These are phyloP conservation scores for Filosporella fistucella DNA, from an alignment of 495 filamentous ascomycete genomes.

Conservation along the genomic window DNA sequence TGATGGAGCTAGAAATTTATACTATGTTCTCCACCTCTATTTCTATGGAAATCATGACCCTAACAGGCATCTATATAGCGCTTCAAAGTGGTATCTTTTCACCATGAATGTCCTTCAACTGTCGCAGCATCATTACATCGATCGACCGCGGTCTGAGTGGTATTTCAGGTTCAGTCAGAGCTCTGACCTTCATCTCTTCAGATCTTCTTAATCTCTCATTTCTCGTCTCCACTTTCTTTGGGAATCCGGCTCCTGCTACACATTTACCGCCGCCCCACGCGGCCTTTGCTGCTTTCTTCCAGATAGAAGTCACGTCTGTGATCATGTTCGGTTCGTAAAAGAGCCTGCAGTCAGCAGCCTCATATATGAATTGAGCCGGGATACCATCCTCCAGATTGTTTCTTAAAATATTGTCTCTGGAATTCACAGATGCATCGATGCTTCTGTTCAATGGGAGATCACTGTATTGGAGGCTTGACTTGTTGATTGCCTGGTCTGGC, in stretches of 20 bases:
- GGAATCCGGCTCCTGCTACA: constrained; percentile 13
- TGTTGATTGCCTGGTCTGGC: constrained; percentile 2
- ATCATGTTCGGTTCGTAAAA: constrained; percentile 16
- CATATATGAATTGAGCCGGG: constrained; percentile 16
- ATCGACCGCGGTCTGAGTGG: no score
- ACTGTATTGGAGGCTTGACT: constrained; percentile 1
- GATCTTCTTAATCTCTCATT: constrained; percentile 6
- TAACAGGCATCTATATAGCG: no score
- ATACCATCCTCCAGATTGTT: constrained; percentile 27
- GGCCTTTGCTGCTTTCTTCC: constrained; percentile 12
- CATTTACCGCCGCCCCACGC: constrained; percentile 14
- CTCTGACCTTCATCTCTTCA: constrained; percentile 8
- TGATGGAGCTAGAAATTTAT: no score
- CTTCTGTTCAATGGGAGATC: constrained; percentile 8
- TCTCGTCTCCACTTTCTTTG: background rate
- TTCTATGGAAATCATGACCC: no score
- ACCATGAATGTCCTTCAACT: no score
- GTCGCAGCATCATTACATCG: no score
- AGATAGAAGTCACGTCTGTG: constrained; percentile 5
- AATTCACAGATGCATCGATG: constrained; percentile 26
- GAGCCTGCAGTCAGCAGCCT: constrained; percentile 13
- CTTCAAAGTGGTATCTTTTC: no score
- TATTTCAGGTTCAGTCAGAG: background rate
- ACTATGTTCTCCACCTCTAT: no score
- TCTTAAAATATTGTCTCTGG: constrained; percentile 32